phyloP scores from a whole-genome alignment of 140 eudicot species.

The Oenanthe javanica region DNA sequence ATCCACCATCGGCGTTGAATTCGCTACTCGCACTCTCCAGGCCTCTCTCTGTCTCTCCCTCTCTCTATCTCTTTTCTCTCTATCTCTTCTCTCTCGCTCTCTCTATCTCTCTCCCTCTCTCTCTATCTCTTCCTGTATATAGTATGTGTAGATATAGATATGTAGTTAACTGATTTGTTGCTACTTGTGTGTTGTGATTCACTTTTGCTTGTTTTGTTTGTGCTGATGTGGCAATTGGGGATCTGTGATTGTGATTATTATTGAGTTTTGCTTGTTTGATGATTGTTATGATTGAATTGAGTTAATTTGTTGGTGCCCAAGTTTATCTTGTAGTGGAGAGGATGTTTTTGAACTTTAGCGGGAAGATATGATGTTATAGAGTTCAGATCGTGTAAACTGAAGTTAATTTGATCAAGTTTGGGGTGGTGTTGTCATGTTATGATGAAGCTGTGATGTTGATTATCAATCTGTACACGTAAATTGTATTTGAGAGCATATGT shows the following conservation, averaged over 20 bases:
- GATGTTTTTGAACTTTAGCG: neutral
- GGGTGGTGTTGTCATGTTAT: neutral
- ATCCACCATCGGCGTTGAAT: slow-evolving; percentile 86
- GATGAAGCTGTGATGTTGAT: neutral
- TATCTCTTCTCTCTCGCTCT: neutral
- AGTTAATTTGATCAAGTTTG: neutral
- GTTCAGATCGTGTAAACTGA: slow-evolving; percentile 4
- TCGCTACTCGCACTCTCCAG: slow-evolving; percentile 87
- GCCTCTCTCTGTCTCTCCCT: slow-evolving; percentile 20
- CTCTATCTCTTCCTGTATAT: neutral
- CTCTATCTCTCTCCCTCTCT: neutral
- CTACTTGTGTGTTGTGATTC: neutral
- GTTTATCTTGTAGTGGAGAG: neutral
- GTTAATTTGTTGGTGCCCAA: neutral
- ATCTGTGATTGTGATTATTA: neutral
- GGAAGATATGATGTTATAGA: neutral
- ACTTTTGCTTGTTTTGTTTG: neutral
- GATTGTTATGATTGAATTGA: neutral
- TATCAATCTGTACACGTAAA: neutral
- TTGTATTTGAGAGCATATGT: neutral
- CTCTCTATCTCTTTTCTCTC: neutral
- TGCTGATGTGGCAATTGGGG: slow-evolving; percentile 4
- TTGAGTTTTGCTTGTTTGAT: neutral
- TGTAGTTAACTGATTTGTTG: neutral
- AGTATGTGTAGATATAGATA: neutral